Conservation (phyloP, 2,329 filamentous ascomycete genomes). For the Fusarium sulawesiense region DNA sequence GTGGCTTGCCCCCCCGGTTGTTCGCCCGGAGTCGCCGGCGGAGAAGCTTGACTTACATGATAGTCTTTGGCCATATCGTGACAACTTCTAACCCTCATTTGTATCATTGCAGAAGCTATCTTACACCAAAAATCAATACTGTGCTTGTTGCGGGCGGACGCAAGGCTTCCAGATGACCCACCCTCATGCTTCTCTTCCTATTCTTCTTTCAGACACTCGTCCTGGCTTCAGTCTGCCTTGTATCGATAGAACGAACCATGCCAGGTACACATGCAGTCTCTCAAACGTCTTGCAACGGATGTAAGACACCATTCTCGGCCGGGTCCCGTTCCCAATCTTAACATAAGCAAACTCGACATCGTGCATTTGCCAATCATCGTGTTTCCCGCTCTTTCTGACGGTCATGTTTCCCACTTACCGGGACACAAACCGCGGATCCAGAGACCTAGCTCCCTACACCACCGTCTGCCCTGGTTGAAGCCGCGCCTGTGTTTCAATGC, state of each 20-base stretch:
- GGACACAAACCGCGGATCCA: slow-evolving; percentile 3
- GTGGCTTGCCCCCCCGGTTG: slow-evolving; percentile 45
- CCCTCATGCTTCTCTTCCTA: slow-evolving; percentile 14
- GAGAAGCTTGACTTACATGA: slow-evolving; percentile 37
- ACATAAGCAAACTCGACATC: slow-evolving; percentile 18
- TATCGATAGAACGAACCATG: slow-evolving; percentile 20
- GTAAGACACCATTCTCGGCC: slow-evolving; percentile 30
- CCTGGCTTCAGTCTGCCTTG: slow-evolving; percentile 33
- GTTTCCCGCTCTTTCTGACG: slow-evolving; percentile 7
- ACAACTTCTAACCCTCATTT: slow-evolving; percentile 40
- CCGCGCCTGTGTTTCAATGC: slow-evolving; percentile 31
- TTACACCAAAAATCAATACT: slow-evolving; percentile 8
- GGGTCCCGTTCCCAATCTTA: slow-evolving; percentile 28
- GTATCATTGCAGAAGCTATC: slow-evolving; percentile 40
- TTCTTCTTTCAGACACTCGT: slow-evolving; percentile 16
- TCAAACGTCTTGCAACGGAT: slow-evolving; percentile 1
- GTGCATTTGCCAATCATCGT: slow-evolving; percentile 27
- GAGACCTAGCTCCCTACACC: slow-evolving; percentile 9
- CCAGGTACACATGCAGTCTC: slow-evolving; percentile 16
- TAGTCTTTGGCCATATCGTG: slow-evolving; percentile 34
- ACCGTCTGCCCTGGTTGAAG: slow-evolving; percentile 13
- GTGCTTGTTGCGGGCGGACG: slow-evolving; percentile 7
- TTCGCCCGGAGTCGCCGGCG: slow-evolving; percentile 46
- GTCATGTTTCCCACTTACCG: slow-evolving; percentile 7
- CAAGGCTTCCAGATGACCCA: slow-evolving; percentile 31